Base-by-base conservation (phyloP, 148 eudicot genomes). In the Nyssa sinensis region DNA sequence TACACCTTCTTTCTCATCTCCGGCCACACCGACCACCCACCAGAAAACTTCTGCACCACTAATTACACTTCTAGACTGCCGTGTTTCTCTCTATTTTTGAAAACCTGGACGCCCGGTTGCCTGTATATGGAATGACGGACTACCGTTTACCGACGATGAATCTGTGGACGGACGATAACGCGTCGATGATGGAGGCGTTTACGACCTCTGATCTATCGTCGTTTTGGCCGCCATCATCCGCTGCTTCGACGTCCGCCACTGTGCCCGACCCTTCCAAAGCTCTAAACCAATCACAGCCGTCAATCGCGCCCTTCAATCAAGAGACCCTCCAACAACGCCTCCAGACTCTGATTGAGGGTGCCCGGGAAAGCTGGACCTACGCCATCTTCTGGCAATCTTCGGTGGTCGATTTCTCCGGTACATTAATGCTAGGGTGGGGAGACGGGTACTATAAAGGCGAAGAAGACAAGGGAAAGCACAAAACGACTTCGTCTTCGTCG, bases 361-460 rank as follows among this genome's bases (percentile, higher is more conserved):
- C 82, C 16, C 69, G 27, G 0, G 73, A 85, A 57, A 77, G 71
- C 77, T 93, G 97, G 97, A 87, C 93, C 3, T 93, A 90, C 76
- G 93, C 96, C 33, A 91, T 93, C 6, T 93, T 93, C 83, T 93
- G 97, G 97, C 93, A 90, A 68, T 78, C 79, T 34, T 84, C 88
- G 58, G 37, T 70, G 4, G 49, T 29, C 3, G 87, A 82, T 28
- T 71, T 53, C 67, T 8, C 77, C 37, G 69, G 71, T n/a, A 67
- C 74, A n/a, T 9, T 85, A 0, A 5, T 80, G 0, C 75, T 87
- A 7, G 88, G 83, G 0, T 89, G 93, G 91, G 92, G 89, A 2
- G 92, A 86, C 31, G 94, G 91, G 1, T 89, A 85, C 60, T 89
- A 89, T 58, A 85, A 73, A 24, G 87, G 86, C 17, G 86, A 79